Evolutionary conservation across 2,329 filamentous ascomycete genomes (phyloP), one percentile per base, ranked within the genome.

Genomic region (Colletotrichum australisinense): DNA sequence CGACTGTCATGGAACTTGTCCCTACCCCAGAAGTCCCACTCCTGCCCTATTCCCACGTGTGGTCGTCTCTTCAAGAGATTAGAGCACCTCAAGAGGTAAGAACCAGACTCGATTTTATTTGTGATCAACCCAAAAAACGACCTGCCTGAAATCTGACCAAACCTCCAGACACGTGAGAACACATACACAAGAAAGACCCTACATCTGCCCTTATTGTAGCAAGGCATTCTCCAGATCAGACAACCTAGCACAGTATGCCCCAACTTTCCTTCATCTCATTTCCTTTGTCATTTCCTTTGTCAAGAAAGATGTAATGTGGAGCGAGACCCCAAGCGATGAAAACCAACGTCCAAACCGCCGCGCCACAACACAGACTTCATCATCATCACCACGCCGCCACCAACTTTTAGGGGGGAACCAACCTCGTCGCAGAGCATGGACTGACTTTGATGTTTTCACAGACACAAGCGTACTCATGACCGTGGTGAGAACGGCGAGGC

Each of bases 221-320:
- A 98, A 98, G 89, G 96, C 96, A 77, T 99, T 99, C 85, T 98
- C 97, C 73, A 90, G 97, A 86, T 98, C 96, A 80, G 97, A 99
- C 87, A 99, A 99, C 84, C 93, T 99, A 85, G 97, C 97, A 84
- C 97, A 99, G 94, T 97, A 95, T 86, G 90, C 78, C 80, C 81
- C 79, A 73, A 74, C 76, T 83, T 84, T 85, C 80, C 76, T 84
- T 81, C 75, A 75, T 79, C 75, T 83, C 75, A 79, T 81, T 78
- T 75, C 74, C 74, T 78, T 77, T 72, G 76, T 83, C 74, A 77
- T 79, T 80, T 77, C 58, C 78, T 80, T 77, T 80, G 78, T 81
- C 77, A 75, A 77, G 80, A 79, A 78, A 59, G 42, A 55, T 69
- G 70, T 80, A 79, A 79, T 80, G 79, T 83, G 82, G 83, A 83